Conservation (phyloP, 2,329 filamentous ascomycete species). For the Paecilomyces formosus region DNA sequence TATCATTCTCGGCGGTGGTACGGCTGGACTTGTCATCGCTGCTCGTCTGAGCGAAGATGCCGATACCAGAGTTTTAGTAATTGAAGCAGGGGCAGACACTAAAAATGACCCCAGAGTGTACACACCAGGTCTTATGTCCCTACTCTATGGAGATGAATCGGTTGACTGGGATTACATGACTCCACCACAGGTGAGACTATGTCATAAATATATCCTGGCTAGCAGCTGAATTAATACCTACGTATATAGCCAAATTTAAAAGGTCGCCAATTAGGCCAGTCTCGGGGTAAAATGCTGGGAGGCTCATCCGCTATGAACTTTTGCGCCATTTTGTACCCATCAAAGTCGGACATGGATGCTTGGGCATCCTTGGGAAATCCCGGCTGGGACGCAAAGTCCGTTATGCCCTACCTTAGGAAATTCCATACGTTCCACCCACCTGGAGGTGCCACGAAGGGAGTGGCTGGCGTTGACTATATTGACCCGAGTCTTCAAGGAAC, state of each 20-base stretch:
- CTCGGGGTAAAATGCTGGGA: slow-evolving; percentile 1
- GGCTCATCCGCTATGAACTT: slow-evolving; percentile 1
- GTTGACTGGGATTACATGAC: no score
- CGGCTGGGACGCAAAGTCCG: not conserved
- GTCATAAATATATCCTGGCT: no score
- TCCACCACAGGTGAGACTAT: no score
- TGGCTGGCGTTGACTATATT: not conserved
- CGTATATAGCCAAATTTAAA: not conserved
- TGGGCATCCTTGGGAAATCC: not conserved
- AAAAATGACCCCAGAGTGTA: no score
- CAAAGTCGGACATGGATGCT: not conserved
- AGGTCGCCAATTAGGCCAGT: not conserved
- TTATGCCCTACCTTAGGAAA: not conserved
- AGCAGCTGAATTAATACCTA: no score
- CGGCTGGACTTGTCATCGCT: no score
- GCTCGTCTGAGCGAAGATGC: no score
- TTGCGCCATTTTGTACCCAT: not conserved
- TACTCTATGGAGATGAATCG: no score
- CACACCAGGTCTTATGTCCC: no score
- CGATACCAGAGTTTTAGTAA: no score
- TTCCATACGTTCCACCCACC: not conserved
- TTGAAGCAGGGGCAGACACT: no score
- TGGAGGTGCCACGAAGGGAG: not conserved
- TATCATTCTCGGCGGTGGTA: no score
- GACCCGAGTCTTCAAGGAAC: not conserved